These are phyloP conservation scores for Trichoderma sp. DNA, from an alignment of 2,329 filamentous ascomycete genomes.

Conservation along the genomic window DNA sequence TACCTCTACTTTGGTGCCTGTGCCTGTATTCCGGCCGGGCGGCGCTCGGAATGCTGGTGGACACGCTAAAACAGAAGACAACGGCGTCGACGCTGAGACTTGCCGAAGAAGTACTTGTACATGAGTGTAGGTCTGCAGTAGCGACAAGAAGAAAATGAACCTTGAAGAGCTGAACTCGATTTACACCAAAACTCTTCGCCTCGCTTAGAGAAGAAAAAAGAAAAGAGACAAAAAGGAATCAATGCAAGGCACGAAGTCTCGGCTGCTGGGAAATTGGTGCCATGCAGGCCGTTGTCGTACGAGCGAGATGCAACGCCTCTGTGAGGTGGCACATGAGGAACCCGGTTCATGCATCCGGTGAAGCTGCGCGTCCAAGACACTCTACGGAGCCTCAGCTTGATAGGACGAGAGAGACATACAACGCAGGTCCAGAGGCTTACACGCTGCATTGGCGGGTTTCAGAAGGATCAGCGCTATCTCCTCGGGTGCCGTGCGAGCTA, in stretches of 20 bases:
- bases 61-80: not conserved
- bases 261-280: slow-evolving; percentile 14
- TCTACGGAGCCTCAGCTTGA: not conserved
- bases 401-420: not conserved
- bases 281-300: slow-evolving; percentile 5
- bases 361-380: slow-evolving; percentile 13
- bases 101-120: not conserved
- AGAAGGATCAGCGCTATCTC: not conserved
- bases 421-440: not conserved
- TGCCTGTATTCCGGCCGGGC: not conserved
- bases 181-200: not conserved
- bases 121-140: not conserved
- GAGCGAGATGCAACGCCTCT: not conserved
- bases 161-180: not conserved
- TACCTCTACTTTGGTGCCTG: not conserved
- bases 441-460: not conserved
- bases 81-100: not conserved
- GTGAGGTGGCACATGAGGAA: not conserved
- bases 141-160: not conserved
- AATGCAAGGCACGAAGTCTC: not conserved
- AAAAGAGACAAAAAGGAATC: not conserved
- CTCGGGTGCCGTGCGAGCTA: not conserved
- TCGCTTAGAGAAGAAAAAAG: not conserved
- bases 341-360: slow-evolving; percentile 18
- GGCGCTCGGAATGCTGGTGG: not conserved